Percentiles rank a stretch among this genome's conserved stretches.
phyloP scores from a whole-genome alignment of 768 basidiomycete genomes.

The Megacollybia marginata region DNA sequence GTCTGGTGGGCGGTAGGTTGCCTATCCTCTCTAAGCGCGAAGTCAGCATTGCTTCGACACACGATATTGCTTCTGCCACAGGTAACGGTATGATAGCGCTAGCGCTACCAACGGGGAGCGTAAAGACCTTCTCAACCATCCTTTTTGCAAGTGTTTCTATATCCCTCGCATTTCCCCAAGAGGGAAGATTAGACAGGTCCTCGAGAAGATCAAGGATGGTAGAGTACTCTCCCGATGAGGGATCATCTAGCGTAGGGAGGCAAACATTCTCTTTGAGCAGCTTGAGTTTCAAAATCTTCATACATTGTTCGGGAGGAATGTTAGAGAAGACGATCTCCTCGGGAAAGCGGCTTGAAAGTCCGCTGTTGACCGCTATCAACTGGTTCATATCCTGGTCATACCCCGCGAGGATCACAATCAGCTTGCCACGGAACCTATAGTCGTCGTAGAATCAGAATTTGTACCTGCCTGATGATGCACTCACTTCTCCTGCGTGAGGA shows the following conservation, averaged over 20 bases:
- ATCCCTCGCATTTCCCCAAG: conserved; percentile 70
- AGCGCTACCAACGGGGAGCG: conserved; percentile 9
- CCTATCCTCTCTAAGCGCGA: not conserved
- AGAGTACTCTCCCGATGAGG: conserved; percentile 17
- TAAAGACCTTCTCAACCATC: conserved; percentile 35
- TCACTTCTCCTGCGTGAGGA: conserved; percentile 43
- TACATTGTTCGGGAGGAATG: conserved; percentile 40
- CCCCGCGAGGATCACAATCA: conserved; percentile 64
- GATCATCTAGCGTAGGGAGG: conserved; percentile 28
- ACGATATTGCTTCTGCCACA: conserved; percentile 19
- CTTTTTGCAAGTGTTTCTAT: conserved; percentile 45
- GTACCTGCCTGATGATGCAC: too few species aligned
- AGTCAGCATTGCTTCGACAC: conserved; percentile 13
- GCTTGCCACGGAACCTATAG: conserved; percentile 40
- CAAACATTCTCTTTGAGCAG: conserved; percentile 36
- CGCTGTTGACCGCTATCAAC: conserved; percentile 51
- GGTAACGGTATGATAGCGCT: conserved; percentile 17
- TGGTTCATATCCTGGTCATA: conserved; percentile 63
- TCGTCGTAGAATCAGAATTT: too few species aligned
- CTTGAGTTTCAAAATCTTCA: conserved; percentile 40
- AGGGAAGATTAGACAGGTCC: conserved; percentile 34
- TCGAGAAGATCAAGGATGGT: conserved; percentile 32
- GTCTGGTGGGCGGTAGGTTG: not conserved
- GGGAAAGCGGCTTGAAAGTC: conserved; percentile 62
- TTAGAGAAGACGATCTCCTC: conserved; percentile 50